A percentile compares a stretch with the other conserved stretches of the same genome.
Evolutionary conservation across 495 filamentous ascomycete species (phyloP).

Genomic region (Aspergillus olivimuriae): DNA sequence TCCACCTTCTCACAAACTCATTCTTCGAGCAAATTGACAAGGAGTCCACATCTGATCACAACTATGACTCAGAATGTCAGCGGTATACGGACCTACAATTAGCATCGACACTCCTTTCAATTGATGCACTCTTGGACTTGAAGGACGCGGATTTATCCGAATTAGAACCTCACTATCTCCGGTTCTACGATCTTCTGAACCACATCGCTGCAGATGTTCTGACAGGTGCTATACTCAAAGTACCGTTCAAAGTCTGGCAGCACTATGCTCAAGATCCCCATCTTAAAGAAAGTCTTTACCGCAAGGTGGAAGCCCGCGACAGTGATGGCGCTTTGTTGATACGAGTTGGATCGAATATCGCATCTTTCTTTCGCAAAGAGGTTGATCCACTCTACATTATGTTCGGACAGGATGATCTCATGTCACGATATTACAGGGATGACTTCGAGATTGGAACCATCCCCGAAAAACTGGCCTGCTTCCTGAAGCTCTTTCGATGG

Average conservation of each 20-base stretch:
- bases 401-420: conserved; percentile 16
- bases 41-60: neutral
- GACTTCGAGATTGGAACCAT: neutral
- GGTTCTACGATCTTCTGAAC: neutral
- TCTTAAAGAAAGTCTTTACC: neutral
- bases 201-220: neutral
- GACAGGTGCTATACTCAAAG: neutral
- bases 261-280: neutral
- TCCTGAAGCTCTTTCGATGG: neutral
- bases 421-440: conserved; percentile 12
- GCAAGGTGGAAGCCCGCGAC: neutral
- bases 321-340: neutral
- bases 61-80: neutral
- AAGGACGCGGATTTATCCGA: neutral
- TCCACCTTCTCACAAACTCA: neutral
- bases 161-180: neutral
- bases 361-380: conserved; percentile 21
- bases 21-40: neutral
- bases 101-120: neutral
- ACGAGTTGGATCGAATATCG: conserved; percentile 13
- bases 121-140: neutral
- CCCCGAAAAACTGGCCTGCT: neutral
- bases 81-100: neutral
- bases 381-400: conserved; percentile 25
- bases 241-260: neutral